Evolutionary conservation across 495 filamentous ascomycete species (phyloP).

Genomic region (Pyrenopolyporus hunteri): DNA sequence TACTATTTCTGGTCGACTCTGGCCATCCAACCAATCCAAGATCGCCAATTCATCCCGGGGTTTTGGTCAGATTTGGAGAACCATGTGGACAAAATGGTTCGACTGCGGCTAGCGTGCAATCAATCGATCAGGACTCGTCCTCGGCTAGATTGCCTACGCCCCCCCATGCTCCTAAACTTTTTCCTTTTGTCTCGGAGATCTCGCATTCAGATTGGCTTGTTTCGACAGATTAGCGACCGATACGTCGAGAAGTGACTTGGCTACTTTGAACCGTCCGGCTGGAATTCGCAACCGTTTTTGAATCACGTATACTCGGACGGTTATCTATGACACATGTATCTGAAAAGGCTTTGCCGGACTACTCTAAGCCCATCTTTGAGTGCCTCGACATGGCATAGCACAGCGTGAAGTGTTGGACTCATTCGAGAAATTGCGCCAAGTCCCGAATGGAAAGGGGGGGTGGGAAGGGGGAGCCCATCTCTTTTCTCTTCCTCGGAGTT

Average conservation of each 20-base stretch:
- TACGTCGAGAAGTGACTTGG: constrained; percentile 23
- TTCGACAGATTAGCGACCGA: constrained; percentile 40
- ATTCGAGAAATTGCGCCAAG: neutral
- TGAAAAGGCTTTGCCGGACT: neutral
- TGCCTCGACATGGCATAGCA: neutral
- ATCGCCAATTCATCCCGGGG: constrained; percentile 31
- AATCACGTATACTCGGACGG: neutral
- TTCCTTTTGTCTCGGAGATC: constrained; percentile 39
- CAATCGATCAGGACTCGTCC: constrained; percentile 36
- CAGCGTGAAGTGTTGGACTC: neutral
- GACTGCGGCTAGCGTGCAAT: constrained; percentile 37
- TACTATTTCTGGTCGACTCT: neutral
- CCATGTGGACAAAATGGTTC: constrained; percentile 38
- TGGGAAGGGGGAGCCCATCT: too few species aligned
- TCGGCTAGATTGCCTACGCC: constrained; percentile 40
- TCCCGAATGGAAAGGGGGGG: too few species aligned
- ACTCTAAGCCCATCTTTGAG: neutral
- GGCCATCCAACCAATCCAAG: constrained; percentile 28
- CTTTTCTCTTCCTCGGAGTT: too few species aligned
- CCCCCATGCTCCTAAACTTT: constrained; percentile 34
- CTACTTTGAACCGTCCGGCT: constrained; percentile 16
- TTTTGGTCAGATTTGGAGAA: constrained; percentile 41
- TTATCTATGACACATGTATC: neutral
- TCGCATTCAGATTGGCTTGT: constrained; percentile 40
- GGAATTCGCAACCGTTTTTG: constrained; percentile 16